phyloP scores from a whole-genome alignment of 2,329 filamentous ascomycete species.

The Aspergillus japonicus region DNA sequence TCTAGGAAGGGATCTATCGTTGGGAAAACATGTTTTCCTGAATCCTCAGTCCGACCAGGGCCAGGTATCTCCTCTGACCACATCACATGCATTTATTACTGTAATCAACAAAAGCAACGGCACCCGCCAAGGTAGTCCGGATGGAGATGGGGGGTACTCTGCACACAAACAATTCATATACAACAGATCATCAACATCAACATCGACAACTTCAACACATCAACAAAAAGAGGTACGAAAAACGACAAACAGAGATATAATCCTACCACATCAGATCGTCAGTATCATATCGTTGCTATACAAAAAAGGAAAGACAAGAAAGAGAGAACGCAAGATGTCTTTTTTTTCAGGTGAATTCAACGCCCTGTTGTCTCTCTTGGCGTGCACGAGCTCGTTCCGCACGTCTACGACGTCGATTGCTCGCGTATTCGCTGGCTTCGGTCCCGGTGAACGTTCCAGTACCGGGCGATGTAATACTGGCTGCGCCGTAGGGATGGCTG shows the following conservation, averaged over 20 bases:
- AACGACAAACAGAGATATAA: not conserved
- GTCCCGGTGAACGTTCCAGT: constrained; percentile 49
- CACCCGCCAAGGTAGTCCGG: not conserved
- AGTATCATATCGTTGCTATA: constrained; percentile 8
- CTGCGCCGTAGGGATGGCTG: constrained; percentile 40
- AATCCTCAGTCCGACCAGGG: not conserved
- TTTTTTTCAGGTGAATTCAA: constrained; percentile 48
- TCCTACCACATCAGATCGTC: constrained; percentile 6
- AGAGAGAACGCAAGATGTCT: not conserved
- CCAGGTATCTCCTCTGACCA: not conserved
- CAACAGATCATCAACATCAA: not conserved
- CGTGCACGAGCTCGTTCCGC: constrained; percentile 52
- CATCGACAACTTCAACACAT: not conserved
- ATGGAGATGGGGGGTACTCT: not conserved
- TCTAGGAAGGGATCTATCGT: no score
- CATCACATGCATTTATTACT: not conserved
- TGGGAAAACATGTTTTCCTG: no score
- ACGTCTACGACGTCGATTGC: constrained; percentile 53
- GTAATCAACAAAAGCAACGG: not conserved
- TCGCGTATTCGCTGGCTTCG: constrained; percentile 53
- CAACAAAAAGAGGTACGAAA: not conserved
- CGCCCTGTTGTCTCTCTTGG: constrained; percentile 47
- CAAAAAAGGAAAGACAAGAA: not conserved
- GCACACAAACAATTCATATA: not conserved
- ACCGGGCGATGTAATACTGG: constrained; percentile 43